Percentiles rank a stretch among this genome's conserved stretches.
Evolutionary conservation across 2,329 filamentous ascomycete species (phyloP).

Genomic region (Piedraia hortae): DNA sequence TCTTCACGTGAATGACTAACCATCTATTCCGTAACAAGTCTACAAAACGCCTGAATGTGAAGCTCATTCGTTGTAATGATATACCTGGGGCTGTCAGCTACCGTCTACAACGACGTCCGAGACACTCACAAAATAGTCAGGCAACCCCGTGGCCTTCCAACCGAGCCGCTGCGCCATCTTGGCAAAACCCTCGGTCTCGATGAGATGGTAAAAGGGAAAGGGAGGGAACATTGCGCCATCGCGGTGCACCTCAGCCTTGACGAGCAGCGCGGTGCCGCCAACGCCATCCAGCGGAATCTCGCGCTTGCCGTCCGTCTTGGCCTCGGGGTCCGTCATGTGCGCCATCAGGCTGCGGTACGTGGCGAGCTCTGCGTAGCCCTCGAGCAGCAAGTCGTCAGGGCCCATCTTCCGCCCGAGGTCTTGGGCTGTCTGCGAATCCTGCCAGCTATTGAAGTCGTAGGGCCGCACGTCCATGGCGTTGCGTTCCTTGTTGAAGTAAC

Average conservation of each 20-base stretch:
- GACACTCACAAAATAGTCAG: conserved; percentile 69
- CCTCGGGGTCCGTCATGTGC: conserved; percentile 31
- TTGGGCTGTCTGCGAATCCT: conserved; percentile 58
- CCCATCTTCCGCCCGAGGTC: conserved; percentile 55
- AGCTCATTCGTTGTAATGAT: conserved; percentile 3
- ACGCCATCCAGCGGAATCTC: conserved; percentile 60
- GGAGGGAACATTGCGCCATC: conserved; percentile 97
- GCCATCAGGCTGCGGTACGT: conserved; percentile 86
- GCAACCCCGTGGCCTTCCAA: conserved; percentile 64
- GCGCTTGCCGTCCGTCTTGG: conserved; percentile 9
- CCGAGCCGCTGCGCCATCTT: conserved; percentile 84
- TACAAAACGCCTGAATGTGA: no score
- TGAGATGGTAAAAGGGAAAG: conserved; percentile 86
- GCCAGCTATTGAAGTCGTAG: conserved; percentile 96
- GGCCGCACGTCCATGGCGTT: conserved; percentile 48
- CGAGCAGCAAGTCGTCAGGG: conserved; percentile 71
- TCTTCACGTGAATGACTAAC: no score
- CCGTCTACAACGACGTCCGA: background rate
- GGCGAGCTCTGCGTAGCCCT: conserved; percentile 78
- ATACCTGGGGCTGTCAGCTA: conserved; percentile 2
- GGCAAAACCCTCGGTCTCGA: conserved; percentile 93
- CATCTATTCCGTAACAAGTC: no score
- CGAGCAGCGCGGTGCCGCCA: conserved; percentile 70
- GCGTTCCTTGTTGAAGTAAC: conserved; percentile 40
- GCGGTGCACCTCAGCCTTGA: conserved; percentile 88